These are phyloP conservation scores for Protea cynaroides DNA, from an alignment of 164 flowering plant species.

Conservation along the genomic window DNA sequence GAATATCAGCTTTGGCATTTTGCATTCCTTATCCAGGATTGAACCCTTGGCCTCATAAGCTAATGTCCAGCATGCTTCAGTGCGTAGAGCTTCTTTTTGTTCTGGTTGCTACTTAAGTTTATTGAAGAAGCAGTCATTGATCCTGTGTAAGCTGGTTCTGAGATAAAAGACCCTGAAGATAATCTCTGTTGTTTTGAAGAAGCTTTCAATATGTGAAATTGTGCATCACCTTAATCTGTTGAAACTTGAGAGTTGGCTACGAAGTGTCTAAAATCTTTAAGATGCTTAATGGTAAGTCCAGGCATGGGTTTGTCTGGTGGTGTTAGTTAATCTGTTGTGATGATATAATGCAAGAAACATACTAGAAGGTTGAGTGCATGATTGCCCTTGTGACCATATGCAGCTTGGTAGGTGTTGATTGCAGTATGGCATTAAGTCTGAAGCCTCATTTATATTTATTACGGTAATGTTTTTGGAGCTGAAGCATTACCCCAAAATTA, in stretches of 20 bases:
- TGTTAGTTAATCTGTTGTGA: too few relatives aligned
- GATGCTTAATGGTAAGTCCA: background rate
- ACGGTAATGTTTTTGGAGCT: too few relatives aligned
- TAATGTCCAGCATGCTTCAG: background rate
- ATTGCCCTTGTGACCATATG: too few relatives aligned
- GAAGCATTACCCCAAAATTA: too few relatives aligned
- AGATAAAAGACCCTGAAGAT: background rate
- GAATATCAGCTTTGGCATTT: background rate
- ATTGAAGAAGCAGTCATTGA: background rate
- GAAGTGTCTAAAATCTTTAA: background rate
- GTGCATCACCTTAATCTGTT: conserved; percentile 5
- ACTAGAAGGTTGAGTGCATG: too few relatives aligned
- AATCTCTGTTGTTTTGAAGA: conserved; percentile 2
- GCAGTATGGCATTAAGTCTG: too few relatives aligned
- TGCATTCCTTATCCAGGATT: background rate
- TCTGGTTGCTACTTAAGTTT: background rate
- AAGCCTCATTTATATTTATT: too few relatives aligned
- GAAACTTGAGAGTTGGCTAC: background rate
- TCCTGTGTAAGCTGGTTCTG: conserved; percentile 2
- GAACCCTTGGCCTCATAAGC: background rate
- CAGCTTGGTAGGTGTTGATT: too few relatives aligned
- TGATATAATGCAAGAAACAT: too few relatives aligned
- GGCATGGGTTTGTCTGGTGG: too few relatives aligned
- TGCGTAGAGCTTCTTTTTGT: background rate
- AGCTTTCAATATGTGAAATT: conserved; percentile 3